phyloP scores from a whole-genome alignment of 495 filamentous ascomycete species.

The Staphylotrichum tortipilum region DNA sequence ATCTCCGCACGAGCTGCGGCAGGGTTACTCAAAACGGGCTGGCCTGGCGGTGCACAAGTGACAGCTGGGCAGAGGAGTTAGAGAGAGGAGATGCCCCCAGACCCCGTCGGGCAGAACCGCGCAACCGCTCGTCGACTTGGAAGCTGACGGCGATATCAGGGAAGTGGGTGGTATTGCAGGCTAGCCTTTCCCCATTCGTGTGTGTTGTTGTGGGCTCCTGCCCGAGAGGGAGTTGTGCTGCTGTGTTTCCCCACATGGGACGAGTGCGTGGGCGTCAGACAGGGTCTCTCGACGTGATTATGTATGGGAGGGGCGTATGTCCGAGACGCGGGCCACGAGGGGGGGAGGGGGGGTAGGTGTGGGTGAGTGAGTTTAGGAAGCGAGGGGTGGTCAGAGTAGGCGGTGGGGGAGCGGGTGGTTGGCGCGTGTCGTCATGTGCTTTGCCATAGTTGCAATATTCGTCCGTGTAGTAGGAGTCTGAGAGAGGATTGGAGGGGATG shows the following conservation, averaged over 20 bases:
- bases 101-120: background rate
- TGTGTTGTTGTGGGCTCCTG: background rate
- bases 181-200: constrained; percentile 8
- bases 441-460: constrained; percentile 4
- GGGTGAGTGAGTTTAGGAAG: background rate
- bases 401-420: background rate
- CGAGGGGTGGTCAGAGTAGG: background rate
- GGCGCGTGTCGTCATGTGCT: background rate
- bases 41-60: constrained; percentile 2
- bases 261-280: background rate
- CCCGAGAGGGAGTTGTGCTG: constrained; percentile 4
- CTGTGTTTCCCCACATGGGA: constrained; percentile 6
- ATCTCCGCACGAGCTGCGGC: background rate
- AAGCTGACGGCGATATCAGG: background rate
- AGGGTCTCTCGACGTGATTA: background rate
- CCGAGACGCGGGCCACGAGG: constrained; percentile 1
- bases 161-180: background rate
- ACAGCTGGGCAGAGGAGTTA: too few species aligned
- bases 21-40: constrained; percentile 1
- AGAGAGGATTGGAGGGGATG: too few species aligned
- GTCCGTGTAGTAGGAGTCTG: too few species aligned
- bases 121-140: background rate
- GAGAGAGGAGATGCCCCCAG: too few species aligned
- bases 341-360: background rate
- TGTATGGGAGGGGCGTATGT: background rate